Evolutionary conservation across 345 rosid genomes (phyloP).

Genomic region (Syzygium aqueum): DNA sequence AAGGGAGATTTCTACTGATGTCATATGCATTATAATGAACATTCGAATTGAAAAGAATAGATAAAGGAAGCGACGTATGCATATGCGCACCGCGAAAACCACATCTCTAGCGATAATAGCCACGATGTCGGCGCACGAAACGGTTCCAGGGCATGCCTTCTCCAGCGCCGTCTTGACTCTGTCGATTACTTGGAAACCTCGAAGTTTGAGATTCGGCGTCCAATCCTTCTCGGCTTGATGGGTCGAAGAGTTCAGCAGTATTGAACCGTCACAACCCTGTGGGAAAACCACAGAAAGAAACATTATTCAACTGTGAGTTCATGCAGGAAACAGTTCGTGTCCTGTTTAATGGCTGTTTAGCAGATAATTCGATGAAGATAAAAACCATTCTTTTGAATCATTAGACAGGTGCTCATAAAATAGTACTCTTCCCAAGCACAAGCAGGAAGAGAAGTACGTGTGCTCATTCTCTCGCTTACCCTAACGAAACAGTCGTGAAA

Average conservation of each 20-base stretch:
- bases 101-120: conserved; percentile 61
- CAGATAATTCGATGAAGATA: too few relatives aligned
- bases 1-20: background rate
- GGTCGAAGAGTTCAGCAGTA: conserved; percentile 41
- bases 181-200: conserved; percentile 62
- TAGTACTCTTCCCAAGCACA: too few relatives aligned
- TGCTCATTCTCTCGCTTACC: conserved; percentile 16
- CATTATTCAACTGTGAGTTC: background rate
- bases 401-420: too few relatives aligned
- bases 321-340: background rate
- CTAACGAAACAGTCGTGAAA: conserved; percentile 80
- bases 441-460: background rate
- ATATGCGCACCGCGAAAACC: conserved; percentile 24
- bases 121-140: conserved; percentile 70
- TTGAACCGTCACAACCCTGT: conserved; percentile 85
- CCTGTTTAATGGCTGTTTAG: background rate
- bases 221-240: conserved; percentile 45
- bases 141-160: conserved; percentile 56
- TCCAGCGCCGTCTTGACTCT: conserved; percentile 49
- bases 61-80: background rate
- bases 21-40: background rate
- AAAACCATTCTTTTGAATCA: too few relatives aligned
- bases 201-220: conserved; percentile 35
- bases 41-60: background rate
- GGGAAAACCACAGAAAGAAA: background rate